Conservation (phyloP, 1,139 yeast genomes). For the Groenewaldozyma auringiensis region DNA sequence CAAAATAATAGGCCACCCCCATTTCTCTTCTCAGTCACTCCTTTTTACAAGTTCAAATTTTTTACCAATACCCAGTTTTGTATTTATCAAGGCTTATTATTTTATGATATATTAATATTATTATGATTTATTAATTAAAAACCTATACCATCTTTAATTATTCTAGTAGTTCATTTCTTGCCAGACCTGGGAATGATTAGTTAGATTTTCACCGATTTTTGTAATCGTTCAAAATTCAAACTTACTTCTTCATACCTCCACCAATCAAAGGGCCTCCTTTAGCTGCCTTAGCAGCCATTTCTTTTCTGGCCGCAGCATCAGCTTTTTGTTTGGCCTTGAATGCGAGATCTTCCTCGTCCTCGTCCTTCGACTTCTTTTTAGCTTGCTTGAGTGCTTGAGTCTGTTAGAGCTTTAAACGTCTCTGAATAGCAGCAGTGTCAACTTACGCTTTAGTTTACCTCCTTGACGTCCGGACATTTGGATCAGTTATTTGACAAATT, state of each 20-base stretch:
- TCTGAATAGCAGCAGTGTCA: not conserved
- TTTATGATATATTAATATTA: not conserved
- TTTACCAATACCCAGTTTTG: not conserved
- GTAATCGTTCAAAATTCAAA: too few relatives aligned
- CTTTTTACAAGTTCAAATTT: not conserved
- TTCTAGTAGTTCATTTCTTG: constrained; percentile 8
- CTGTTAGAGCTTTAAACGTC: not conserved
- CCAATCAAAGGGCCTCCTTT: constrained; percentile 88
- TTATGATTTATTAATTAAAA: too few relatives aligned
- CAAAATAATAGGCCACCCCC: too few relatives aligned
- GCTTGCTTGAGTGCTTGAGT: constrained; percentile 32
- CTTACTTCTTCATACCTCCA: constrained; percentile 87
- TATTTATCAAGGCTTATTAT: not conserved
- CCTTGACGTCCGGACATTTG: constrained; percentile 44
- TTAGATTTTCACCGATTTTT: not conserved
- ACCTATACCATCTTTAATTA: not conserved
- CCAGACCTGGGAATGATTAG: constrained; percentile 8
- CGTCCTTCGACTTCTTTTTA: constrained; percentile 62
- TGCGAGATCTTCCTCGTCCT: constrained; percentile 83
- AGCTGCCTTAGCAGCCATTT: constrained; percentile 77
- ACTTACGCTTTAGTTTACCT: constrained; percentile 40
- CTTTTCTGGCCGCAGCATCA: constrained; percentile 88
- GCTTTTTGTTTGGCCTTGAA: constrained; percentile 93
- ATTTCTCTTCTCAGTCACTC: too few relatives aligned
- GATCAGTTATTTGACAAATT: not conserved